Conservation (phyloP, 257 asterid genomes). For the Leptodermis oblonga region DNA sequence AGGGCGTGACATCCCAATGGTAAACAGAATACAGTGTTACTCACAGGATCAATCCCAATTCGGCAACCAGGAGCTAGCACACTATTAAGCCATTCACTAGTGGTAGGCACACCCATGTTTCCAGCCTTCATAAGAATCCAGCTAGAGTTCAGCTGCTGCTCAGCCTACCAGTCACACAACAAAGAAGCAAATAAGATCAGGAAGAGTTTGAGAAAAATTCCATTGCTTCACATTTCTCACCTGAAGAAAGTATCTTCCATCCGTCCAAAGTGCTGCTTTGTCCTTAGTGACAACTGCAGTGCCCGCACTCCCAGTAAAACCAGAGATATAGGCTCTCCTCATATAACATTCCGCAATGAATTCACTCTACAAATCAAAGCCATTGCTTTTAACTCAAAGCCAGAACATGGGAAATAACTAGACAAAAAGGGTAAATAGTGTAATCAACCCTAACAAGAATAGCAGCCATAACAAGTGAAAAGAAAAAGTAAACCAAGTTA, state of each 20-base stretch:
- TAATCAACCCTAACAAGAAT: neutral
- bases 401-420: neutral
- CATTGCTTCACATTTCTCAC: constrained; percentile 26
- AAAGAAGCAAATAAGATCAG: constrained; percentile 10
- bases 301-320: constrained; percentile 98
- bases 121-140: constrained; percentile 97
- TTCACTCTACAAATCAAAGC: constrained; percentile 62
- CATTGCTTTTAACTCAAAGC: constrained; percentile 5
- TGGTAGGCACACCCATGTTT: constrained; percentile 74
- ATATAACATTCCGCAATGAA: constrained; percentile 90
- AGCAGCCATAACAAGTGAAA: neutral
- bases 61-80: constrained; percentile 82
- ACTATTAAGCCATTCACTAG: constrained; percentile 85
- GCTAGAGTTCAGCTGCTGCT: constrained; percentile 69
- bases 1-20: neutral
- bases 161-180: constrained; percentile 53
- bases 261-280: constrained; percentile 98
- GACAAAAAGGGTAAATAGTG: neutral
- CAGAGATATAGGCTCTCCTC: constrained; percentile 87
- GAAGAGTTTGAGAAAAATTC: neutral
- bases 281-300: constrained; percentile 94
- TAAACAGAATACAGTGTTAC: constrained; percentile 31
- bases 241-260: constrained; percentile 95
- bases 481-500: neutral
- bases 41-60: constrained; percentile 95